Evolutionary conservation across 495 filamentous ascomycete species (phyloP).

Genomic region (Bacidia rubella): DNA sequence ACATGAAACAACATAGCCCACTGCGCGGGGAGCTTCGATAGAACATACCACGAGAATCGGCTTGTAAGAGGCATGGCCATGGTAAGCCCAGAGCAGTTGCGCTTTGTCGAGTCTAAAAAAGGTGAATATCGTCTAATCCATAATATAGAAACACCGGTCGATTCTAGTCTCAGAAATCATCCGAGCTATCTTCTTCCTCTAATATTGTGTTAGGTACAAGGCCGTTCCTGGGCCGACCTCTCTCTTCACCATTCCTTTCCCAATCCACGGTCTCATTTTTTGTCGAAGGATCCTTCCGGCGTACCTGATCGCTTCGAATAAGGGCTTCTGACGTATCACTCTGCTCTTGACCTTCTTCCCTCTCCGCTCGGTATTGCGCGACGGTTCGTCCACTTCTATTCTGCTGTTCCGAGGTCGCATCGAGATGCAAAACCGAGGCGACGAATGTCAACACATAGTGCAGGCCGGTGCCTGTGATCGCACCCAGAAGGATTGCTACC

Average conservation of each 20-base stretch:
- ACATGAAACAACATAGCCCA: too few species aligned
- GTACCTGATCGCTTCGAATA: background rate
- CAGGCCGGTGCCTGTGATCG: slow-evolving; percentile 36
- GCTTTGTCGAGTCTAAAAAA: too few species aligned
- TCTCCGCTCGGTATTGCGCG: slow-evolving; percentile 9
- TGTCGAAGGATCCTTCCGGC: slow-evolving; percentile 9
- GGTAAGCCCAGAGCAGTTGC: too few species aligned
- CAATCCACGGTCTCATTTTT: slow-evolving; percentile 26
- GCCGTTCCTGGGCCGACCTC: slow-evolving; percentile 22
- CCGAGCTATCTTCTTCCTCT: slow-evolving; percentile 45
- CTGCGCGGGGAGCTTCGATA: too few species aligned
- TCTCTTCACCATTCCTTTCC: slow-evolving; percentile 21
- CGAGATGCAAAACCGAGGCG: slow-evolving; percentile 5
- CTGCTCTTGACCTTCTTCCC: slow-evolving; percentile 1
- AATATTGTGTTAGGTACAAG: slow-evolving; percentile 47
- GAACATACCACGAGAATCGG: too few species aligned
- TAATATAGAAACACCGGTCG: too few species aligned
- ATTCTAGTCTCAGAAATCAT: slow-evolving; percentile 3
- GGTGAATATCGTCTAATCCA: too few species aligned
- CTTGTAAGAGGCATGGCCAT: too few species aligned
- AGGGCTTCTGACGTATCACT: slow-evolving; percentile 6
- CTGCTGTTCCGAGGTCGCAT: slow-evolving; percentile 1
- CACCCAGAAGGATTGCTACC: slow-evolving; percentile 43
- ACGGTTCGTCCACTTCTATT: slow-evolving; percentile 3
- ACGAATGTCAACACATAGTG: slow-evolving; percentile 23